These are phyloP conservation scores for Crithidia mellificae DNA, from an alignment of 208 protist species.

Conservation along the genomic window DNA sequence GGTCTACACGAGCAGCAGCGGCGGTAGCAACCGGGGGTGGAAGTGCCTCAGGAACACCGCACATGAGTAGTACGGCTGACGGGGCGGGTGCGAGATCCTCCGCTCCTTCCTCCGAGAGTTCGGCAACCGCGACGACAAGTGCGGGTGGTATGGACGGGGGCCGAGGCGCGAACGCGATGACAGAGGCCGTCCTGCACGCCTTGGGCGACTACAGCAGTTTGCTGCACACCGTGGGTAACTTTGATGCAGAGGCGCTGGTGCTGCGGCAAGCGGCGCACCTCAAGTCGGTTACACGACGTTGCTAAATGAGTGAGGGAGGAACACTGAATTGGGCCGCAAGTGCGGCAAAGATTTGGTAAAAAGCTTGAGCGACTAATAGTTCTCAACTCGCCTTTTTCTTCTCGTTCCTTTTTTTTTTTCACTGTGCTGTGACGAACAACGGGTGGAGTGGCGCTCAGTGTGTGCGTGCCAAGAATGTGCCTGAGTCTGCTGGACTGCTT, in stretches of 20 bases:
- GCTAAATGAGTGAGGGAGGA: background rate
- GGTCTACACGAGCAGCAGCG: too few relatives aligned
- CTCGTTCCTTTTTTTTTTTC: background rate
- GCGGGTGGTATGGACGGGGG: too few relatives aligned
- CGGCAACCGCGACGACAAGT: too few relatives aligned
- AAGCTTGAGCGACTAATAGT: background rate
- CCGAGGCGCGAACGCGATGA: conserved; percentile 1
- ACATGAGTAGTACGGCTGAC: conserved; percentile 6
- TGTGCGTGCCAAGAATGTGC: background rate
- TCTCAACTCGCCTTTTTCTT: too few relatives aligned
- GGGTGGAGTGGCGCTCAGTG: background rate
- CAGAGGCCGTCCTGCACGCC: conserved; percentile 42
- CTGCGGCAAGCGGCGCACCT: conserved; percentile 47
- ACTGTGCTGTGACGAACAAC: background rate
- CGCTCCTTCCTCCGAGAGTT: conserved; percentile 6
- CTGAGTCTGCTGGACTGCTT: background rate
- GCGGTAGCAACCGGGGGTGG: too few relatives aligned
- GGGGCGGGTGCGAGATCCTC: background rate
- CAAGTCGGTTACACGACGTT: conserved; percentile 31
- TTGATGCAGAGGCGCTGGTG: conserved; percentile 37
- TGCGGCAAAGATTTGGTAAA: background rate
- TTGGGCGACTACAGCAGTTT: conserved; percentile 61
- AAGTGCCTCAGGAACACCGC: too few relatives aligned
- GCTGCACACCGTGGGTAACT: conserved; percentile 66
- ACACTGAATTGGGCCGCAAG: background rate